Evolutionary conservation across 202 grass and related monocot species (phyloP), one percentile per base, ranked within the genome.

Genomic region (Eragrostis tef): DNA sequence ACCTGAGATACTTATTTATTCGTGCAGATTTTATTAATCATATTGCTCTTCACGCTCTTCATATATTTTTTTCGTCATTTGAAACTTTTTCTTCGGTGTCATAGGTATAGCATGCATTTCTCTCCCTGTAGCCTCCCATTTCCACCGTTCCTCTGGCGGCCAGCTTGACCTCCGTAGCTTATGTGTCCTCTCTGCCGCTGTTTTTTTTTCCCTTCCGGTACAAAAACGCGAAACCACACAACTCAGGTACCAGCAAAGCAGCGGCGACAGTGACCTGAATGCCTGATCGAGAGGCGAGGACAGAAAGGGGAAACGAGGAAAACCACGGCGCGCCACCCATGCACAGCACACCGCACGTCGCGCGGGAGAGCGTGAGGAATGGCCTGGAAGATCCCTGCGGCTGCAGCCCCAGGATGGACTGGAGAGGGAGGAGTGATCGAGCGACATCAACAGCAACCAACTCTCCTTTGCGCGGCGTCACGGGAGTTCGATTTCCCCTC

Each of bases 401-500:
- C 27, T 5, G 68, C 46, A 50, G 68, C 14, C 56, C 56, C 56
- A 58, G 56, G 56, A 57, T 31, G 29, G 29, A 31, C n/a, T 9
- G 58, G 11, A 27, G 21, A 9, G 11, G 25, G 59, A 42, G 6
- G 39, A 67, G 64, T n/a, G n/a, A n/a, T n/a, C n/a, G 22, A 27
- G 81, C 62, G 64, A 65, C 81, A 83, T 60, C 80, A 46, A 71
- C 73, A 67, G 74, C 41, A 75, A 86, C 77, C 79, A 74, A 84
- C 64, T 72, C 64, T 72, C 82, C 2, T 21, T 13, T 24, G 54
- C 8, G 19, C 11, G 16, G 0, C 43, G 65, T 97, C 94, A 97
- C 94, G 94, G 86, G 88, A 69, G 14, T 69, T 80, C 64, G 91
- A 85, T 90, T 88, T 89, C 78, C 80, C 73, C 85, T 52, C 87